These are phyloP conservation scores for Biscogniauxia sp. DNA, from an alignment of 2,329 filamentous ascomycete genomes.

Conservation along the genomic window DNA sequence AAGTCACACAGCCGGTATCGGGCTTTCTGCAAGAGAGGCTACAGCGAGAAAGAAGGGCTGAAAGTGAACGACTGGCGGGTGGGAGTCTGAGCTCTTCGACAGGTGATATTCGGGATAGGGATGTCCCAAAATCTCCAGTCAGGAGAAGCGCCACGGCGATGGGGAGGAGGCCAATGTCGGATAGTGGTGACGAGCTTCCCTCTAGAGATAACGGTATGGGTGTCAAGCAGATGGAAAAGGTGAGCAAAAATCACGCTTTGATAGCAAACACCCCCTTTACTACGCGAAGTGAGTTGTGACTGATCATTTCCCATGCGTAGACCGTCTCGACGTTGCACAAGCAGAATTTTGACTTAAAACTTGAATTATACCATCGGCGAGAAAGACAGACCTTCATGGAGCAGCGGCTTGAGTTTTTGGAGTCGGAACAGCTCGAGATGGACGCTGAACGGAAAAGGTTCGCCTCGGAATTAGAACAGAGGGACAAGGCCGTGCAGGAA, in stretches of 20 bases:
- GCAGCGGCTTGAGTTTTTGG: slow-evolving; percentile 53
- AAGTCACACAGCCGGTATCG: slow-evolving; percentile 41
- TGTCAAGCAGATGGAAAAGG: slow-evolving; percentile 66
- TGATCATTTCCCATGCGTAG: slow-evolving; percentile 33
- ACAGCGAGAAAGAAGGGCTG: slow-evolving; percentile 48
- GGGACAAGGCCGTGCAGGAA: slow-evolving; percentile 69
- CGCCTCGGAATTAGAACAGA: slow-evolving; percentile 60
- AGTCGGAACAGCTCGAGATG: slow-evolving; percentile 51
- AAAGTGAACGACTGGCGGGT: slow-evolving; percentile 44
- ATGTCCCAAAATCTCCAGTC: slow-evolving; percentile 39
- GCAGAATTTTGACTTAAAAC: slow-evolving; percentile 74
- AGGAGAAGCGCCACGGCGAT: slow-evolving; percentile 33
- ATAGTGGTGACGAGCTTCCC: slow-evolving; percentile 37
- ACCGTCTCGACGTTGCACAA: slow-evolving; percentile 68
- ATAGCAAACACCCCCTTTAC: neutral
- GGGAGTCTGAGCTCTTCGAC: slow-evolving; percentile 38
- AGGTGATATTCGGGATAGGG: slow-evolving; percentile 35
- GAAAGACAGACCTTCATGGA: slow-evolving; percentile 62
- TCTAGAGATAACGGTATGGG: slow-evolving; percentile 55
- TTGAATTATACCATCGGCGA: slow-evolving; percentile 68
- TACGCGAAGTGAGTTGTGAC: neutral
- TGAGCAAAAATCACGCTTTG: slow-evolving; percentile 32
- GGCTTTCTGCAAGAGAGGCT: slow-evolving; percentile 55
- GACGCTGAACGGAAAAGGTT: slow-evolving; percentile 59
- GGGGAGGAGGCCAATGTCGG: slow-evolving; percentile 43